Percentiles rank a stretch among this genome's conserved stretches.
Evolutionary conservation across 257 asterid species (phyloP).

Genomic region (Schizonepeta tenuifolia): DNA sequence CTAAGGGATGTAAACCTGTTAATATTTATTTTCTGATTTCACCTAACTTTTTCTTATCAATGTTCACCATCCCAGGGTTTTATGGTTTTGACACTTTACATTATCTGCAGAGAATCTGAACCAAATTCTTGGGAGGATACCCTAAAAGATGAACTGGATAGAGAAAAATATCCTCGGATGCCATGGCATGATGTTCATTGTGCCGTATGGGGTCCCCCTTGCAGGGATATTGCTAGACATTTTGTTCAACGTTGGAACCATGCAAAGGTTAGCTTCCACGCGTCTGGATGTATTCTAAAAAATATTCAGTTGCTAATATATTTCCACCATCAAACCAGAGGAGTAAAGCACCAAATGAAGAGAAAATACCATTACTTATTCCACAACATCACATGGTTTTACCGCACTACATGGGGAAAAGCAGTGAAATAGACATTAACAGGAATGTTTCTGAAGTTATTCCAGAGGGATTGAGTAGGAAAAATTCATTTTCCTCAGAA

Average conservation of each 20-base stretch:
- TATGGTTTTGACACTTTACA: neutral
- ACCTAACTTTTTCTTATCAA: neutral
- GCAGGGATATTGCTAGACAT: constrained; percentile 95
- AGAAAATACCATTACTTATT: constrained; percentile 84
- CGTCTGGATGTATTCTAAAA: constrained; percentile 15
- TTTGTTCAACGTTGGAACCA: constrained; percentile 99
- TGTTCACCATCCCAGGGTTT: constrained; percentile 9
- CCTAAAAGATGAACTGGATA: constrained; percentile 83
- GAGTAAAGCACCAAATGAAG: constrained; percentile 88
- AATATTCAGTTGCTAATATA: constrained; percentile 38
- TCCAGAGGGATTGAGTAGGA: constrained; percentile 43
- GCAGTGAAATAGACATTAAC: constrained; percentile 51
- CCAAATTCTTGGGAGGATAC: constrained; percentile 98
- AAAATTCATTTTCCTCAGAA: constrained; percentile 59
- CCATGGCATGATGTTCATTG: constrained; percentile 99
- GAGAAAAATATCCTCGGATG: constrained; percentile 90
- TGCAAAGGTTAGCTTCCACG: constrained; percentile 69
- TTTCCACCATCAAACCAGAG: constrained; percentile 55
- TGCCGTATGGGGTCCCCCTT: constrained; percentile 96
- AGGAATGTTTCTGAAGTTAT: constrained; percentile 40
- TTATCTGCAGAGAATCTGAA: constrained; percentile 79
- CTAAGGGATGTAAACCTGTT: neutral
- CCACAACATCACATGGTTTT: constrained; percentile 98
- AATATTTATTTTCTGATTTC: neutral
- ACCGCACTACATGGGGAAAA: constrained; percentile 95